These are phyloP conservation scores for Bocquillonia castaneifolia DNA, from an alignment of 441 rosid genomes.

Conservation along the genomic window DNA sequence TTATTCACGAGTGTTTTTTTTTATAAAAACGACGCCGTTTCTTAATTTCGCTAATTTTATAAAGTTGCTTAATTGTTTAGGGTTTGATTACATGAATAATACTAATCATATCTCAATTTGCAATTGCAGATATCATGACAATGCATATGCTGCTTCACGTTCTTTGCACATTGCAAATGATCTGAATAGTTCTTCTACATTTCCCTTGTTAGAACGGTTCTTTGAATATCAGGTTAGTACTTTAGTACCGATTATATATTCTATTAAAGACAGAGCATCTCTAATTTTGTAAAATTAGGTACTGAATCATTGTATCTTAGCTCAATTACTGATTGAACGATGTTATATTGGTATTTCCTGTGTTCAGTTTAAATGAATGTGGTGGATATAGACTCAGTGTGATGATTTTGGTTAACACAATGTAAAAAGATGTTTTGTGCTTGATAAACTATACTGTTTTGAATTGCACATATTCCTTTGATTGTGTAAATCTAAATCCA, in stretches of 20 bases:
- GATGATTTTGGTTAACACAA: no score
- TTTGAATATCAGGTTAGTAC: constrained; percentile 59
- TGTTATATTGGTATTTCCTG: neutral
- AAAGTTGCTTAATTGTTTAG: neutral
- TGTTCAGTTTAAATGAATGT: no score
- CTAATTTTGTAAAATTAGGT: neutral
- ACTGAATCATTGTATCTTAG: neutral
- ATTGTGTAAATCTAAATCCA: no score
- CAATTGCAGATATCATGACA: constrained; percentile 66
- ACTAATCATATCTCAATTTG: no score
- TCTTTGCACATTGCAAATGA: constrained; percentile 65
- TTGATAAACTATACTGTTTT: no score
- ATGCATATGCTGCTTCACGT: constrained; percentile 66
- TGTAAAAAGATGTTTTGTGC: no score
- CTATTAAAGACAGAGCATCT: no score
- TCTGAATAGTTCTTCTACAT: constrained; percentile 51
- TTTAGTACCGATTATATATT: neutral
- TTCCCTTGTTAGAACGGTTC: constrained; percentile 54
- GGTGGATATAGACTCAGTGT: no score
- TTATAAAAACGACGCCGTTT: neutral
- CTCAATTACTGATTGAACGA: neutral
- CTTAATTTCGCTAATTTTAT: neutral
- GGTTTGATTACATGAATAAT: neutral
- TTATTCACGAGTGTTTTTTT: no score
- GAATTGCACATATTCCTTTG: no score